Base-by-base conservation (phyloP, 208 protist genomes). In the Herpetomonas samuelpessoai region DNA sequence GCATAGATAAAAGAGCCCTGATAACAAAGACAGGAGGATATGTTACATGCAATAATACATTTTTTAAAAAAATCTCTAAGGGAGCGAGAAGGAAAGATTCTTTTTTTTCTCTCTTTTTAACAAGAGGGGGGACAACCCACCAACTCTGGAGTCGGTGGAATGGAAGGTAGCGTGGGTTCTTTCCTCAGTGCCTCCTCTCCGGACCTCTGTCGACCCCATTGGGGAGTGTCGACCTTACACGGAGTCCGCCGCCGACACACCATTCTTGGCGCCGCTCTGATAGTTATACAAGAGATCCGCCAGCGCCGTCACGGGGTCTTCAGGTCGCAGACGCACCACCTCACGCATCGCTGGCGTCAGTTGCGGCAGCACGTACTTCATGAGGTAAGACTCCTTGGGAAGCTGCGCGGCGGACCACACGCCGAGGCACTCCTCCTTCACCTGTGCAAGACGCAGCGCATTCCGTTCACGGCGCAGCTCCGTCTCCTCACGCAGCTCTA, bases 341-440 rank as follows among this genome's bases (percentile, higher is more conserved):
- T 96, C 83, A 29, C 91, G 76, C 49, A 98, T 79, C 38, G 81
- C 75, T n/a, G 88, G 81, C 9, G 92, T 97, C 38, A 98, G 74
- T 48, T 78, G 89, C 27, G 95, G 95, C 57, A 98, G 54, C 14
- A 98, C 92, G 48, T 97, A 88, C 53, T 71, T 77, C 92, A 98
- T 98, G 41, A 98, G 62, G 58, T 97, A 98, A 55, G 74, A 70
- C 58, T 96, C 75, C 49, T 79, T 76, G n/a, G 93, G 92, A 65
- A 93, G 47, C 31, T 30, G 6, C 50, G 66, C 62, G 38, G 74
- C 45, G 12, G 49, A 49, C 7, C 18, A 56, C 9, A 59, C 45
- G 4, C 74, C 64, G 2, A 45, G 54, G 21, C 68, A 59, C 7
- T 67, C 57, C 48, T 97, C 91, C 14, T 79, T 53, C 6, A 95